Evolutionary conservation across 352 stramenopile genomes (phyloP), one percentile per base, ranked within the genome.

Genomic region (Phytophthora constricta): DNA sequence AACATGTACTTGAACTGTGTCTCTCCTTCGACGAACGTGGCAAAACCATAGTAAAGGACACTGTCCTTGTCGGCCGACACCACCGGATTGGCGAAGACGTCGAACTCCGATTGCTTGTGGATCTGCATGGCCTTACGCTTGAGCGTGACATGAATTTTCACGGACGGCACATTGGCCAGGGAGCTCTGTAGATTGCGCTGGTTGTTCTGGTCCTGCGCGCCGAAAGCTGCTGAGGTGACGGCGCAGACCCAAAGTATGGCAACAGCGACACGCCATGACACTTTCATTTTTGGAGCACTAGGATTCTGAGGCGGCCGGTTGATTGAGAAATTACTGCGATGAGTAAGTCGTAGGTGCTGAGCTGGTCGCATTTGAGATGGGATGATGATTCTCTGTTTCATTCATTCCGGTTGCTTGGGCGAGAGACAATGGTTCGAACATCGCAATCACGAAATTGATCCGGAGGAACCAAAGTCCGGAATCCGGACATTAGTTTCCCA

Each of bases 71-170:
- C 50, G 7, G 47, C 19, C 0, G 58, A 65, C 31, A 74, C 57
- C 5, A 79, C 49, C 0, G 65, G 72, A 7, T 57, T 72, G 0
- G 64, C 76, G 25, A 71, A 70, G 8, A 80, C 49, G 20, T 79
- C 48, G 31, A 77, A 74, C 50, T 71, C 43, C 43, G 68, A 65
- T 7, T 68, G 41, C 11, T 69, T 65, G 31, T 74, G 62, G 11
- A 80, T 27, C 7, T 47, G 31, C 69, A 81, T 77, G 8, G 58
- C 50, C 25, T 50, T 55, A 10, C 72, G 65, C 49, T 81, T 77
- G 37, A 79, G 33, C 0, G 51, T 66, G 43, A 79, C 62, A 17
- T 69, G 68, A 4, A 84, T 58, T 14, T 59, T 63, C 8, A 81
- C 41, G 5, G 69, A 71, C 41, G 69, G 65, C 2, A 63, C 57